Evolutionary conservation across 306 rosid genomes (phyloP).

Genomic region (Geum urbanum): DNA sequence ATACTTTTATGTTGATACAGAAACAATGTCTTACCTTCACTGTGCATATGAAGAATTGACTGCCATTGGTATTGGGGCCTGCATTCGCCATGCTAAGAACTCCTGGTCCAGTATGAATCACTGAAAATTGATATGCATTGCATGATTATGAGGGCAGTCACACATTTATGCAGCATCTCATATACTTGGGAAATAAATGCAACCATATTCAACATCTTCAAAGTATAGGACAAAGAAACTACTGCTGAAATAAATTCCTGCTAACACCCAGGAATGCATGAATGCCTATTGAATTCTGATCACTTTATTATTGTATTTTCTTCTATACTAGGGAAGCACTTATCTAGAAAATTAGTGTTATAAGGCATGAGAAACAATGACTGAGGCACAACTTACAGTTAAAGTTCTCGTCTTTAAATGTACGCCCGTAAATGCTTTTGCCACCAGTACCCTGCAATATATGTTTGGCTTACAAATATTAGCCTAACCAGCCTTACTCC

Average conservation of each 20-base stretch:
- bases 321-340: background rate
- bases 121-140: conserved; percentile 37
- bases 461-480: conserved; percentile 17
- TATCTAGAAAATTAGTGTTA: background rate
- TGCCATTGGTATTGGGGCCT: conserved; percentile 96
- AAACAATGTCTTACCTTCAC: conserved; percentile 51
- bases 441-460: conserved; percentile 86
- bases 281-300: background rate
- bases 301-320: background rate
- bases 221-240: background rate
- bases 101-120: conserved; percentile 81
- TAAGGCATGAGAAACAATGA: conserved; percentile 11
- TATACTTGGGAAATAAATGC: background rate
- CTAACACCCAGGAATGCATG: too few relatives aligned
- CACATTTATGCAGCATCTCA: background rate
- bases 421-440: conserved; percentile 93
- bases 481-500: background rate
- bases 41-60: conserved; percentile 95
- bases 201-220: background rate
- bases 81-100: conserved; percentile 98
- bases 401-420: conserved; percentile 92
- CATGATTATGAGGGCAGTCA: conserved; percentile 21
- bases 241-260: background rate
- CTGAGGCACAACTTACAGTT: conserved; percentile 51
- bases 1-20: background rate